Percentiles rank a stretch among this genome's conserved stretches.
Conservation (phyloP, 768 basidiomycete species). For the Boletales sp. region DNA sequence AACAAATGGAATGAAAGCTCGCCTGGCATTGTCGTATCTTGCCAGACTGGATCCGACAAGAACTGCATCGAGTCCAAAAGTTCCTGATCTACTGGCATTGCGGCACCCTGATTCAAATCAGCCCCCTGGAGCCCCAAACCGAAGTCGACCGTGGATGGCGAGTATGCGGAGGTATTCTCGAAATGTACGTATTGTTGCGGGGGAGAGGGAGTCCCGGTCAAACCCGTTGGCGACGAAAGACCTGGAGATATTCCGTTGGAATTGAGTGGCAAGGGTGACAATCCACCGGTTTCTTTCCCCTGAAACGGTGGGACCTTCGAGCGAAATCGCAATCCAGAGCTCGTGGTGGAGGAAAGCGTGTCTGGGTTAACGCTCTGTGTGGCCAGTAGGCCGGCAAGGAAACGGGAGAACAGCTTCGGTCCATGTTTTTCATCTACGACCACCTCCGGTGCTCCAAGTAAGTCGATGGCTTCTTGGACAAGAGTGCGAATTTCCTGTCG, state of each 20-base stretch:
- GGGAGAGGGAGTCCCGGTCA: constrained; percentile 39
- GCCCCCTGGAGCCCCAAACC: constrained; percentile 24
- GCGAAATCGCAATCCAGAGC: constrained; percentile 6
- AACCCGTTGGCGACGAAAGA: constrained; percentile 24
- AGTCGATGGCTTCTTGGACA: constrained; percentile 63
- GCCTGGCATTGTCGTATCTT: constrained; percentile 55
- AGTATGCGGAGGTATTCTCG: constrained; percentile 26
- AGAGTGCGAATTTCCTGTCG: constrained; percentile 58
- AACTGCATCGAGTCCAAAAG: constrained; percentile 61
- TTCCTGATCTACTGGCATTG: constrained; percentile 56
- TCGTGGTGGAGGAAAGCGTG: constrained; percentile 14
- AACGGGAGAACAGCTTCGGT: constrained; percentile 75
- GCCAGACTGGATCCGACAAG: constrained; percentile 54
- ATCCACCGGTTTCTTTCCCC: constrained; percentile 8
- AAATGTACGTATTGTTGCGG: constrained; percentile 36
- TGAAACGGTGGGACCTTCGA: constrained; percentile 9
- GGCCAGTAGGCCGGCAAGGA: constrained; percentile 68
- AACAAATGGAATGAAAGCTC: constrained; percentile 15
- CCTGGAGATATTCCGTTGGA: constrained; percentile 10
- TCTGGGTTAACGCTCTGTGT: constrained; percentile 42
- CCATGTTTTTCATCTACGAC: constrained; percentile 80
- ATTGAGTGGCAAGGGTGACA: constrained; percentile 3
- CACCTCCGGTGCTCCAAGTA: constrained; percentile 66
- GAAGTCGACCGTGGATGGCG: constrained; percentile 2
- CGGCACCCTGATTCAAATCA: constrained; percentile 41